Percentiles rank a stretch among this genome's conserved stretches.
Evolutionary conservation across 2,329 filamentous ascomycete genomes (phyloP).

Genomic region (Aureobasidium vineae): DNA sequence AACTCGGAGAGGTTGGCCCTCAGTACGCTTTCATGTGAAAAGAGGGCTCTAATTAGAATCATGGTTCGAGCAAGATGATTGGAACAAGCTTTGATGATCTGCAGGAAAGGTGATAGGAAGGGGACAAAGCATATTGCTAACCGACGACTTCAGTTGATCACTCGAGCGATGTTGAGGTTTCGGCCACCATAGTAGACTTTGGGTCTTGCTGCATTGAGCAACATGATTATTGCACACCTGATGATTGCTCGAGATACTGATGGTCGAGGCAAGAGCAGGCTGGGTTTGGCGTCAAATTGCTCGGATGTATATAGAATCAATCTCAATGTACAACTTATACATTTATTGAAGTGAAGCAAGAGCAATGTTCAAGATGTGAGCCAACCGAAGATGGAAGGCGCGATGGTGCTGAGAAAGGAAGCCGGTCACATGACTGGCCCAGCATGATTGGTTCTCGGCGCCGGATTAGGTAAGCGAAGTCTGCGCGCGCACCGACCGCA

Average conservation of each 20-base stretch:
- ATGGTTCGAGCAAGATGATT: neutral
- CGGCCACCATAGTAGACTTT: too few relatives aligned
- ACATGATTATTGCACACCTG: too few relatives aligned
- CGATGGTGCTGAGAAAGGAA: neutral
- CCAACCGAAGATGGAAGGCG: neutral
- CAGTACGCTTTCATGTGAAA: neutral
- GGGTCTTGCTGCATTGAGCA: too few relatives aligned
- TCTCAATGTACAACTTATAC: neutral
- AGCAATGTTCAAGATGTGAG: neutral
- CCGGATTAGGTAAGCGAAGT: conserved; percentile 9
- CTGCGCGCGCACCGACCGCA: conserved; percentile 9
- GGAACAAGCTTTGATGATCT: neutral
- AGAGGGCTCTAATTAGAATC: neutral
- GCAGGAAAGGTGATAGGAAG: too few relatives aligned
- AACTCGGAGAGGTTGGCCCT: neutral
- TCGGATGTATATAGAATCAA: too few relatives aligned
- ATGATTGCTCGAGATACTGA: neutral
- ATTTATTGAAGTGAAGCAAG: neutral
- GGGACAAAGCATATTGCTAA: too few relatives aligned
- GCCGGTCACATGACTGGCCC: neutral
- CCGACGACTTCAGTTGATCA: too few relatives aligned
- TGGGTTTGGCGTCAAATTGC: neutral
- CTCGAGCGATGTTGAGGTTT: too few relatives aligned
- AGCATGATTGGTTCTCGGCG: neutral
- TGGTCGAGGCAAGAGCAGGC: neutral